phyloP scores from a whole-genome alignment of 139 green algal genomes.

The Chlorella sp. region DNA sequence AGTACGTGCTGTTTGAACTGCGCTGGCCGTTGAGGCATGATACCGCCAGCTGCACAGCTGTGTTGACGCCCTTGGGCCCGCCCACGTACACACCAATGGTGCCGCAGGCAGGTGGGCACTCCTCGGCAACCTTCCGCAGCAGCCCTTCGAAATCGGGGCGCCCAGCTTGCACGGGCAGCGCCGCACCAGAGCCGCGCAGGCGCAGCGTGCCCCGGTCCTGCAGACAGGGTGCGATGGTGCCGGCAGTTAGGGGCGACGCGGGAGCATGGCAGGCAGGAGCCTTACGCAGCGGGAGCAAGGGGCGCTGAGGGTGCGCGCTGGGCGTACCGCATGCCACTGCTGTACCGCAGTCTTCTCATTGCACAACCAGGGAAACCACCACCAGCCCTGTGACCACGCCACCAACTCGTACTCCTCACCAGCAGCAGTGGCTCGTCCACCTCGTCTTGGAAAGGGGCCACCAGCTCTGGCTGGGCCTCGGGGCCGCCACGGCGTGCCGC shows the following conservation, averaged over 20 bases:
- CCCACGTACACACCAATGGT: constrained; percentile 3
- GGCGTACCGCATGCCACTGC: too few relatives aligned
- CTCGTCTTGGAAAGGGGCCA: too few relatives aligned
- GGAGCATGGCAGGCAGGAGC: background rate
- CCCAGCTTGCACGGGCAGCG: background rate
- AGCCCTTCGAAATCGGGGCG: background rate
- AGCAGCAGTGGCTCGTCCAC: background rate
- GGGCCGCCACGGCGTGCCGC: background rate
- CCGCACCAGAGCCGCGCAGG: background rate
- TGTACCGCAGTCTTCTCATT: too few relatives aligned
- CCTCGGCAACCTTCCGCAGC: background rate
- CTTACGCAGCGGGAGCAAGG: background rate
- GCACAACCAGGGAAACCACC: too few relatives aligned
- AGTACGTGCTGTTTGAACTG: background rate
- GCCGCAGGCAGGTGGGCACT: background rate
- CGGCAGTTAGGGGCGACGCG: too few relatives aligned
- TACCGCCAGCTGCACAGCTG: background rate
- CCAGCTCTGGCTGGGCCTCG: background rate
- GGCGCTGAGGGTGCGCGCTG: background rate
- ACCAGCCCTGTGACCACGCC: background rate
- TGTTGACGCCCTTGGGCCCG: background rate
- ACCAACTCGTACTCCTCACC: background rate
- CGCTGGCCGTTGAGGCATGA: background rate
- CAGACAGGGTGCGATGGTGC: background rate
- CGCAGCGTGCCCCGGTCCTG: background rate